Evolutionary conservation across 164 flowering plant genomes (phyloP).

Genomic region (Dillenia turbinata): DNA sequence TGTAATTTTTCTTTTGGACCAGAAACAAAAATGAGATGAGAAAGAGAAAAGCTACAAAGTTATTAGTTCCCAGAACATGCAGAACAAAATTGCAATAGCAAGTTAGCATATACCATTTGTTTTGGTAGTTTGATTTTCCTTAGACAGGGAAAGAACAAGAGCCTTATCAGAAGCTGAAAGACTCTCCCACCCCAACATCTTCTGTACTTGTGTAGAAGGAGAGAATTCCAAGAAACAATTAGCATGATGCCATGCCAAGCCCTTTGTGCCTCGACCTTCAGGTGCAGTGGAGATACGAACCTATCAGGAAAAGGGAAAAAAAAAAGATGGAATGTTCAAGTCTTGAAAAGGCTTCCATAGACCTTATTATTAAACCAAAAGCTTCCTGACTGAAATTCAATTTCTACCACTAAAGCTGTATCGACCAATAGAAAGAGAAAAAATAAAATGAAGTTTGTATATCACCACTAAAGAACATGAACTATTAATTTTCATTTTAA

Average conservation of each 20-base stretch:
- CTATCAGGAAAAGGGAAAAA: conserved; percentile 25
- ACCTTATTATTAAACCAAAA: too few species aligned
- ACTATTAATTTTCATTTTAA: too few species aligned
- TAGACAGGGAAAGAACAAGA: conserved; percentile 31
- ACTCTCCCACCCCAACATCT: conserved; percentile 68
- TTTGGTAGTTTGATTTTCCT: conserved; percentile 27
- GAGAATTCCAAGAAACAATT: conserved; percentile 60
- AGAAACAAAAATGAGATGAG: conserved; percentile 10
- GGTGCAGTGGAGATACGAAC: conserved; percentile 72
- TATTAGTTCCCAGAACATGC: not conserved
- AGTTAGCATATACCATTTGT: conserved; percentile 33
- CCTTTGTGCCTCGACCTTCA: conserved; percentile 54
- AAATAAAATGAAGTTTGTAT: too few species aligned
- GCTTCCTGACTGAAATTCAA: too few species aligned
- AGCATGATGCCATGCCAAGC: conserved; percentile 89
- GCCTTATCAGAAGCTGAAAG: conserved; percentile 58
- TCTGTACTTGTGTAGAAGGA: conserved; percentile 52
- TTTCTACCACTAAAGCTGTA: too few species aligned
- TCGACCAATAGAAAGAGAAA: too few species aligned
- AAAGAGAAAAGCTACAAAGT: not conserved
- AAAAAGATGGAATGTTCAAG: not conserved
- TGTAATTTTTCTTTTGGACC: conserved; percentile 19
- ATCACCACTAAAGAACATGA: too few species aligned
- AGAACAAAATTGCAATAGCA: not conserved
- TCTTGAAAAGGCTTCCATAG: too few species aligned